A percentile compares a stretch with the other conserved stretches of the same genome.
Conservation (phyloP, 257 asterid species). For the Jacaranda copaia region DNA sequence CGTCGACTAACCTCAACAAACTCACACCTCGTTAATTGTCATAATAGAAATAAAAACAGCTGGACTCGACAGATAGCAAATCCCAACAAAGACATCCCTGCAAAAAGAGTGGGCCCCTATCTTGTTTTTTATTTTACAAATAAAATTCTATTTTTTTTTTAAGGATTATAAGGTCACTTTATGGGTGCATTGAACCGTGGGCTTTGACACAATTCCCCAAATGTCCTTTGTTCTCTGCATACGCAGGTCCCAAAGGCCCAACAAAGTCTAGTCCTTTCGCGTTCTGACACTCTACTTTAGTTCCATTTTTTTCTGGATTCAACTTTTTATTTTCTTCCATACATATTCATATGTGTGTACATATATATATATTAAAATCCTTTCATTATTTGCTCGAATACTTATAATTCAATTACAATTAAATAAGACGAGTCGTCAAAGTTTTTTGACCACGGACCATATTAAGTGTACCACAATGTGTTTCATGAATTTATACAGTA, state of each 20-base stretch:
- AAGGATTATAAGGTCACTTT: not conserved
- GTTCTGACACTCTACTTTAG: slow-evolving; percentile 37
- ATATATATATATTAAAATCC: too few species aligned
- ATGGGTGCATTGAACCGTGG: slow-evolving; percentile 35
- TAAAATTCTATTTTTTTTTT: not conserved
- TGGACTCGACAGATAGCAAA: slow-evolving; percentile 37
- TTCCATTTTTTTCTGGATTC: not conserved
- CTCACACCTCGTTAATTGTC: slow-evolving; percentile 1
- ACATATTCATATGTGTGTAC: too few species aligned
- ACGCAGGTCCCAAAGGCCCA: slow-evolving; percentile 34
- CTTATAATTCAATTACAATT: too few species aligned
- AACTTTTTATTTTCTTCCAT: not conserved
- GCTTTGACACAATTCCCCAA: slow-evolving; percentile 43
- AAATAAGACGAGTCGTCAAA: too few species aligned
- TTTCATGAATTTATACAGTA: too few species aligned
- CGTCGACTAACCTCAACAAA: not conserved
- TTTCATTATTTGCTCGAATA: too few species aligned
- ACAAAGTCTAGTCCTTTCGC: slow-evolving; percentile 44
- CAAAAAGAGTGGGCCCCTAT: not conserved
- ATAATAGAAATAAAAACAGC: slow-evolving; percentile 20
- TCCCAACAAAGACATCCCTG: slow-evolving; percentile 8
- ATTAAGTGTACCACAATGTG: too few species aligned
- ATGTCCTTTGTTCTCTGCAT: slow-evolving; percentile 36
- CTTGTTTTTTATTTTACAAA: not conserved
- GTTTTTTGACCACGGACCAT: too few species aligned